These are phyloP conservation scores for Bryum argenteum DNA, from an alignment of 225 moss, liverwort and hornwort genomes.

Conservation along the genomic window DNA sequence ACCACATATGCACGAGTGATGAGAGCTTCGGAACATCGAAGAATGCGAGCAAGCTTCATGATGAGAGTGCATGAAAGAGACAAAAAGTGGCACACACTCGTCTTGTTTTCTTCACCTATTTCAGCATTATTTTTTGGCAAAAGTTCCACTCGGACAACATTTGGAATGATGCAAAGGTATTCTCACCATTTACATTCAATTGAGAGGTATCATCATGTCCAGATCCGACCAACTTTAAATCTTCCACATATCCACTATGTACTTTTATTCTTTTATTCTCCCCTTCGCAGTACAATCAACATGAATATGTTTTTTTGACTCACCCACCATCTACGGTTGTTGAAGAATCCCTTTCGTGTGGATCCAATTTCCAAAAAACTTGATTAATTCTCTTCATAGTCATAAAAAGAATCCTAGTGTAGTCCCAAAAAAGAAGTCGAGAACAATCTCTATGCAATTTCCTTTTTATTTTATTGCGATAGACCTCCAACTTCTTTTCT, in stretches of 20 bases:
- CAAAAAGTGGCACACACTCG: no score
- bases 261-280: neutral
- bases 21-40: no score
- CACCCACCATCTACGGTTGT: neutral
- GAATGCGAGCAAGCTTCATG: no score
- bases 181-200: neutral
- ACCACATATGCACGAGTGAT: no score
- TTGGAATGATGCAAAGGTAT: neutral
- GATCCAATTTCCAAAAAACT: neutral
- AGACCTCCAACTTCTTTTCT: no score
- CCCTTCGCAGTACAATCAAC: neutral
- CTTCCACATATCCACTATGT: neutral
- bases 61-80: no score
- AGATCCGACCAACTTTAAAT: neutral
- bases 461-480: no score
- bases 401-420: no score
- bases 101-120: neutral
- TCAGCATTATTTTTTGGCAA: neutral
- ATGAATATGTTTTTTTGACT: no score
- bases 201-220: neutral
- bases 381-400: no score
- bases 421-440: no score
- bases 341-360: constrained; percentile 1
- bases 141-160: neutral
- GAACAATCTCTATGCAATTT: no score